These are phyloP conservation scores for Tolypocladium capitatum DNA, from an alignment of 2,329 filamentous ascomycete genomes.

Conservation along the genomic window DNA sequence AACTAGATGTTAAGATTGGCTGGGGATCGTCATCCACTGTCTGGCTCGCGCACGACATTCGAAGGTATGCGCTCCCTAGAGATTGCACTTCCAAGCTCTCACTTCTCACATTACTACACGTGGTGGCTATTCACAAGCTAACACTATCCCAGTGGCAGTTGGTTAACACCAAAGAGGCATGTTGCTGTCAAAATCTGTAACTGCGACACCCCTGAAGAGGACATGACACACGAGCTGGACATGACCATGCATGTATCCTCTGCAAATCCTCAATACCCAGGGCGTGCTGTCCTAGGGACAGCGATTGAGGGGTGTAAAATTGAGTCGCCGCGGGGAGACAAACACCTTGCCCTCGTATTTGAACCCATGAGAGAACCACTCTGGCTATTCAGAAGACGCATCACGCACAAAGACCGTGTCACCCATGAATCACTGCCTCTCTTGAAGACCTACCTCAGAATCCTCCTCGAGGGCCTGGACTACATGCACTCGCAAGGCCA, in stretches of 20 bases:
- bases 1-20: conserved; percentile 21
- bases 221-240: conserved; percentile 9
- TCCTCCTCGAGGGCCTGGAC: conserved; percentile 25
- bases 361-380: conserved; percentile 23
- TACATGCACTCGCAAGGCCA: conserved; percentile 27
- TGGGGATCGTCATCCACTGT: conserved; percentile 24
- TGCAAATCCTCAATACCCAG: conserved; percentile 11
- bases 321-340: conserved; percentile 11
- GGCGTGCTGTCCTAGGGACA: conserved; percentile 15
- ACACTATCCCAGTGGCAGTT: neutral
- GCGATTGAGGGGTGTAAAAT: conserved; percentile 18
- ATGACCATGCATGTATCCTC: conserved; percentile 1
- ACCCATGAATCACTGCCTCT: conserved; percentile 10
- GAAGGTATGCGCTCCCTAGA: no score
- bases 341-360: conserved; percentile 24
- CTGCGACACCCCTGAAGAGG: conserved; percentile 8
- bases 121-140: neutral
- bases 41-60: conserved; percentile 17
- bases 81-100: neutral
- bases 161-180: conserved; percentile 5
- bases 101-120: neutral
- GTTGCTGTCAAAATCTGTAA: conserved; percentile 12
- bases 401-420: conserved; percentile 15
- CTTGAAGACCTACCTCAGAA: conserved; percentile 20
- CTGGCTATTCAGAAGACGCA: conserved; percentile 21